phyloP scores from a whole-genome alignment of 352 stramenopile genomes.

The Phytophthora vignae region DNA sequence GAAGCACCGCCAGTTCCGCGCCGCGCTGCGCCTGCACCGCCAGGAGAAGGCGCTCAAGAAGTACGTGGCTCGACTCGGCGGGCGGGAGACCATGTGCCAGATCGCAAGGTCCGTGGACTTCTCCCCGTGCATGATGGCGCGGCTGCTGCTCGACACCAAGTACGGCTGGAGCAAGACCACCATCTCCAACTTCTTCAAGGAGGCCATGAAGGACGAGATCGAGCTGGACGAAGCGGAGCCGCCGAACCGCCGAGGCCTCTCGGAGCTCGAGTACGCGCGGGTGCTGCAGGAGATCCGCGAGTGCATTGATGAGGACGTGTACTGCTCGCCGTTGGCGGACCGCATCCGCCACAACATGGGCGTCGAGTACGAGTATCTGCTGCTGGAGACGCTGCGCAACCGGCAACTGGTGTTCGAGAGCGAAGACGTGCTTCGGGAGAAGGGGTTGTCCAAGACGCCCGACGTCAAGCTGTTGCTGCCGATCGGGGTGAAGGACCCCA shows the following conservation, averaged over 20 bases:
- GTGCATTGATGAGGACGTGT: conserved; percentile 71
- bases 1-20: conserved; percentile 53
- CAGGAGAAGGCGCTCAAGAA: conserved; percentile 66
- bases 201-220: conserved; percentile 42
- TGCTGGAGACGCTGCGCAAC: conserved; percentile 78
- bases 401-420: conserved; percentile 82
- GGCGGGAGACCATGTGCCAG: conserved; percentile 41
- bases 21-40: conserved; percentile 55
- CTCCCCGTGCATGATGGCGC: conserved; percentile 76
- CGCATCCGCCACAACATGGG: conserved; percentile 81
- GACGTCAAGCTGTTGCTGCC: conserved; percentile 84
- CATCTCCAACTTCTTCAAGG: conserved; percentile 75
- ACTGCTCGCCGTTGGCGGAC: conserved; percentile 84
- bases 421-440: conserved; percentile 81
- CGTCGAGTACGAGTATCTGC: conserved; percentile 88
- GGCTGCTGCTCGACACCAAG: conserved; percentile 62
- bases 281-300: conserved; percentile 57
- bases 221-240: conserved; percentile 4
- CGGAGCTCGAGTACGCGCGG: conserved; percentile 34
- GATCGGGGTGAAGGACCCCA: conserved; percentile 73
- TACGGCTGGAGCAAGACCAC: conserved; percentile 71
- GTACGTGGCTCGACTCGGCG: conserved; percentile 53
- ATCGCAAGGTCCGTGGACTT: conserved; percentile 61
- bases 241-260: conserved; percentile 34
- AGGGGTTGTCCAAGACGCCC: conserved; percentile 87